phyloP scores from a whole-genome alignment of 495 filamentous ascomycete genomes.

The Cercophora samala region DNA sequence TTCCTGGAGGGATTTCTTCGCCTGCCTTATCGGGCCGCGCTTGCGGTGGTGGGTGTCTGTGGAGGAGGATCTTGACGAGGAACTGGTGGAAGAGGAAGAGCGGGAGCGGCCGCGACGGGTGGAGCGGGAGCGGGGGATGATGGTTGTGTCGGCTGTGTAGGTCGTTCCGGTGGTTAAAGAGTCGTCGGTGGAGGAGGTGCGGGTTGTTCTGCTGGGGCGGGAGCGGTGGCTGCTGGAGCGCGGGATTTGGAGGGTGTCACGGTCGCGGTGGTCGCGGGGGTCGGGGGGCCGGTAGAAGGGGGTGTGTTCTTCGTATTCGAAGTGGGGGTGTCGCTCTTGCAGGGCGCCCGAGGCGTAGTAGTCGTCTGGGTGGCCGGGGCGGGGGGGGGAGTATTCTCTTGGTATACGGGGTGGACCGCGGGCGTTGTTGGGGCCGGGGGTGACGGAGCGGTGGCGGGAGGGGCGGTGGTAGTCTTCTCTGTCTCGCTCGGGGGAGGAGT shows the following conservation, averaged over 20 bases:
- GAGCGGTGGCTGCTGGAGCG: neutral
- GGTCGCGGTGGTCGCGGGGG: slow-evolving; percentile 4
- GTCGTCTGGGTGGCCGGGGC: slow-evolving; percentile 3
- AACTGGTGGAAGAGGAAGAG: neutral
- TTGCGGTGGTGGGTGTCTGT: neutral
- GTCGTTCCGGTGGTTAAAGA: slow-evolving; percentile 4
- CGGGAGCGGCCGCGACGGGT: neutral
- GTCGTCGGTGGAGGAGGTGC: neutral
- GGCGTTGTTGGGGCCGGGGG: neutral
- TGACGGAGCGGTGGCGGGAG: slow-evolving; percentile 1
- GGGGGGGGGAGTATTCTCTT: slow-evolving; percentile 12
- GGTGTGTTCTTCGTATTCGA: slow-evolving; percentile 16
- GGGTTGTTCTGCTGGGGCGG: slow-evolving; percentile 1
- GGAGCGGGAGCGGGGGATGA: neutral
- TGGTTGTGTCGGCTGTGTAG: slow-evolving; percentile 6
- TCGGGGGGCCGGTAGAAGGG: slow-evolving; percentile 22
- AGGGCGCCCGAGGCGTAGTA: slow-evolving; percentile 13
- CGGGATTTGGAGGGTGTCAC: neutral
- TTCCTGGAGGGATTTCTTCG: slow-evolving; percentile 29
- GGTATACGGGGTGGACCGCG: slow-evolving; percentile 2
- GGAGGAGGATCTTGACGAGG: neutral
- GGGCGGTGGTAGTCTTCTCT: neutral
- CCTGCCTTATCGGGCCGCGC: slow-evolving; percentile 26
- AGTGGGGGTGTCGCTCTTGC: slow-evolving; percentile 2
- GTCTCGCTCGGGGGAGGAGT: neutral